Base-by-base conservation (phyloP, 2,329 filamentous ascomycete species). In the Scytalidium sp. region DNA sequence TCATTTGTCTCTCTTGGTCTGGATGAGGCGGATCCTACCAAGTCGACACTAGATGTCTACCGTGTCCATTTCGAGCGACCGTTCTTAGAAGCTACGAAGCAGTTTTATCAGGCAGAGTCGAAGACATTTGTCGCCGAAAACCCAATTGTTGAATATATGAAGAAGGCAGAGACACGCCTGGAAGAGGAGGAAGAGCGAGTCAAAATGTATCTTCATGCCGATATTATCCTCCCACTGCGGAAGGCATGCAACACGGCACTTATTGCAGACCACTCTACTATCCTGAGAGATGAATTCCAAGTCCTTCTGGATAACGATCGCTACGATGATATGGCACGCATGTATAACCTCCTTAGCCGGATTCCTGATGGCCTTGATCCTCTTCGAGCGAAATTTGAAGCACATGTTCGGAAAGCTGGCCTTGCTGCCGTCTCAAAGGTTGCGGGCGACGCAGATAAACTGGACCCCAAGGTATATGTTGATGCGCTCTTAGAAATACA, bases 81-180 rank as follows among this genome's bases (percentile, higher is more conserved):
- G 0, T 99, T 97, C 78, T 79, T 99, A 46, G 78, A 80, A 5
- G 90, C 91, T 3, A 99, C 94, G 9, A 83, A 81, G 60, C 73
- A 78, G 23, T 99, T 96, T 72, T 99, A 99, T 68, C 80, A 90
- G 60, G 85, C 87, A 42, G 95, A 99, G 68, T 97, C 94, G 19
- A 90, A 90, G 61, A 87, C 91, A 56, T 99, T 99, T 65, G 84
- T 99, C 27, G 89, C 91, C 10, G 93, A 97, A 69, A 99, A 99
- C 67, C 96, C 88, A 56, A 91, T 99, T 3, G 92, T 99, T 27
- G 94, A 99, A 66, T 99, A 97, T 72, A 97, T 99, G 94, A 97
- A 97, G 78, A 99, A 99, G 80, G 95, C 94, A 1, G 93, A 97
- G 71, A 73, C 83, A 40, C 85, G 94, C 25, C 73, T 99, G 53